These are phyloP conservation scores for Chamaecyparis obtusa DNA, from an alignment of 75 land plant species.

Conservation along the genomic window DNA sequence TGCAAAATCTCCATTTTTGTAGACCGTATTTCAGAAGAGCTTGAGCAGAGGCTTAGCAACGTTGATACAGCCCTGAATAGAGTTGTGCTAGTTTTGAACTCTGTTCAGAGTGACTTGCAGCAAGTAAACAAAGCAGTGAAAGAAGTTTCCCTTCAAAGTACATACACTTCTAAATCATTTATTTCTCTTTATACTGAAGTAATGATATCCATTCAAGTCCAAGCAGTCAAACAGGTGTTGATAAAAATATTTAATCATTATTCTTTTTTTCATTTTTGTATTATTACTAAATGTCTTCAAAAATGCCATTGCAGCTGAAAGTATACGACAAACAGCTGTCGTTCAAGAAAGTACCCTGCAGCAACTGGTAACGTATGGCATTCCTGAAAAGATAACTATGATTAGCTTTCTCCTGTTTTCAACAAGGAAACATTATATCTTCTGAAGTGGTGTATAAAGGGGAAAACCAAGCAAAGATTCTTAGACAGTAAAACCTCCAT, in stretches of 20 bases:
- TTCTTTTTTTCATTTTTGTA: too few species aligned
- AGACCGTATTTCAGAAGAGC: conserved; percentile 53
- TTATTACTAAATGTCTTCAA: not conserved
- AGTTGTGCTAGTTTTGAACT: conserved; percentile 49
- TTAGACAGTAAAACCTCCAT: not conserved
- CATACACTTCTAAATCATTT: conserved; percentile 6
- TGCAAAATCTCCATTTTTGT: conserved; percentile 11
- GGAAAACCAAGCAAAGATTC: not conserved
- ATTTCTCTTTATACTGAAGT: conserved; percentile 3
- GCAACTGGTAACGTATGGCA: conserved; percentile 33
- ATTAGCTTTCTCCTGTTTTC: not conserved
- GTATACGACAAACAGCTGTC: conserved; percentile 42
- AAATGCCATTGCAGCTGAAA: conserved; percentile 26
- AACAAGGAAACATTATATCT: not conserved
- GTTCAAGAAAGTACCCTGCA: conserved; percentile 41
- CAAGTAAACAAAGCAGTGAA: conserved; percentile 62
- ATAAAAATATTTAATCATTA: too few species aligned
- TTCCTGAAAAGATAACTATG: not conserved
- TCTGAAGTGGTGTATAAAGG: not conserved
- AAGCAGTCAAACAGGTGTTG: not conserved
- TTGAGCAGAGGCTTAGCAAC: conserved; percentile 40
- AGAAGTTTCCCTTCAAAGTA: conserved; percentile 45
- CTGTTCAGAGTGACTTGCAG: conserved; percentile 60
- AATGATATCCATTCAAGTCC: not conserved
- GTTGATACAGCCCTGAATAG: conserved; percentile 51